Base-by-base conservation (phyloP, 2,329 filamentous ascomycete genomes). In the Claviceps pusilla region DNA sequence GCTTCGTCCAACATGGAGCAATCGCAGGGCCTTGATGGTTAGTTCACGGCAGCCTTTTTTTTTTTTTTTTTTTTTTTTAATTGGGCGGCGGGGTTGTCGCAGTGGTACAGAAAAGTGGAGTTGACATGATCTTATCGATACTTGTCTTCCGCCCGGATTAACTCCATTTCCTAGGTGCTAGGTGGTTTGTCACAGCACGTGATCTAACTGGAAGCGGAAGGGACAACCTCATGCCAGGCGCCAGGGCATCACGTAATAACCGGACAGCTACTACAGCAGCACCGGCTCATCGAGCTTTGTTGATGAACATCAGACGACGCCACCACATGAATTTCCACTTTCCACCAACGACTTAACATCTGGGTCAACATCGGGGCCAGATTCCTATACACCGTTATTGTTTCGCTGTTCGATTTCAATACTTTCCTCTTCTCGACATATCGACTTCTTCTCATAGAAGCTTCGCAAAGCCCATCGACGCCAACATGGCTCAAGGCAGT, bases 401-500 rank as follows among this genome's bases (percentile, higher is more conserved):
- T 42, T 14, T 48, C 37, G 56, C 29, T 28, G 31, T 48, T 16
- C 39, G 41, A 48, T 46, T 56, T 55, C 53, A 28, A 58, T 59
- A 57, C 12, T 16, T 35, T 37, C 31, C 33, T 46, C n/a, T 33
- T 35, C 37, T 52, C 50, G 24, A 37, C 43, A 24, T 24, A 51
- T 4, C 37, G 11, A 24, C 54, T 54, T 28, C 41, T 16, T 41
- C 48, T 57, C 48, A 46, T 54, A 58, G 55, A 55, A 65, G 60
- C 61, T 65, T 59, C 57, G 55, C 55, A 47, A 62, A 50, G 42
- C 59, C 55, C 57, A 52, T 63, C 64, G 61, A 66, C 66, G 63
- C 68, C 70, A 77, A 71, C 73, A 95, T 97, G 93, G 90, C 90
- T 74, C 87, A 95, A 78, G 89, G 94, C 73, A 88, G 85, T 75